phyloP scores from a whole-genome alignment of 805 yeast species.

The Myxozyma melibiosi region DNA sequence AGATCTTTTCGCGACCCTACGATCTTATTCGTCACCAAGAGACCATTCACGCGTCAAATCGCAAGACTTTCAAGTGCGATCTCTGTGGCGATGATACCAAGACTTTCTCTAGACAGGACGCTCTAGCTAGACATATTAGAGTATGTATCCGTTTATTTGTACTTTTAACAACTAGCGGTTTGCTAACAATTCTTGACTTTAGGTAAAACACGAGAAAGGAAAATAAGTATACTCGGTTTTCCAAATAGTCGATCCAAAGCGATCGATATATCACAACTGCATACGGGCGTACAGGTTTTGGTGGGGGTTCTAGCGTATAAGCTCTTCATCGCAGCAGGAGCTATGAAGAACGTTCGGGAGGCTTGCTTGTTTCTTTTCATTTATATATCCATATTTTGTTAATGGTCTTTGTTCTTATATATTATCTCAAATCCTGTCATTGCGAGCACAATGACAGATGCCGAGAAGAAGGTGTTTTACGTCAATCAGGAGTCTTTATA shows the following conservation, averaged over 20 bases:
- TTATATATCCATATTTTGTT: too few species aligned
- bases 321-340: too few species aligned
- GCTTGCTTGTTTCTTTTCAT: too few species aligned
- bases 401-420: too few species aligned
- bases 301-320: not conserved
- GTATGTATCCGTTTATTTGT: constrained; percentile 49
- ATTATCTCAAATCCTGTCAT: too few species aligned
- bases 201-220: constrained; percentile 32
- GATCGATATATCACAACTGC: not conserved
- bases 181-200: not conserved
- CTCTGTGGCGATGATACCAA: constrained; percentile 79
- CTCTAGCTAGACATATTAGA: constrained; percentile 88
- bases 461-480: too few species aligned
- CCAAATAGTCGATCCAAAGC: not conserved
- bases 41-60: constrained; percentile 88
- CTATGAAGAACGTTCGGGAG: too few species aligned
- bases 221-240: constrained; percentile 9
- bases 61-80: constrained; percentile 82
- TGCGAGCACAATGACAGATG: too few species aligned
- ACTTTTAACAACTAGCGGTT: not conserved
- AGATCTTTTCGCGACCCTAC: constrained; percentile 89
- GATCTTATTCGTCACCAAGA: constrained; percentile 95
- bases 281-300: constrained; percentile 10
- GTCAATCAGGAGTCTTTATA: too few species aligned
- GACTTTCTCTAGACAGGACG: constrained; percentile 92